Percentiles rank a stretch among this genome's conserved stretches.
Conservation (phyloP, 306 rosid species). For the Boehmeria nivea region DNA sequence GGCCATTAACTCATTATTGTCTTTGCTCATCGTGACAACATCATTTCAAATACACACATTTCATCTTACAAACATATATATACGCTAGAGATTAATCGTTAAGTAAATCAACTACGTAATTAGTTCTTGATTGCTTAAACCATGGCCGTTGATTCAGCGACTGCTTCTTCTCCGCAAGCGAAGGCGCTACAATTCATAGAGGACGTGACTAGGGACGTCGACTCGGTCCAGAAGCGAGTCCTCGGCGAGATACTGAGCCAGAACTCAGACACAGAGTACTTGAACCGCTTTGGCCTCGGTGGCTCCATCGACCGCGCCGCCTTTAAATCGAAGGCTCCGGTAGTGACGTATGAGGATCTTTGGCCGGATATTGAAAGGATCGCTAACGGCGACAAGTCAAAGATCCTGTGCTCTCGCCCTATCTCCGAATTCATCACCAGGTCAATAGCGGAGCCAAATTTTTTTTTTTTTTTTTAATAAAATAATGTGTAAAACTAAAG, state of each 20-base stretch:
- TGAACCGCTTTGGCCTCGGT: constrained; percentile 44
- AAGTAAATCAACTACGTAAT: too few species aligned
- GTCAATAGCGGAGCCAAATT: constrained; percentile 12
- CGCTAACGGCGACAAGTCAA: constrained; percentile 68
- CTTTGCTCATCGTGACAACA: too few species aligned
- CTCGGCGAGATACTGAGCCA: constrained; percentile 49
- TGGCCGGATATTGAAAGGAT: constrained; percentile 68
- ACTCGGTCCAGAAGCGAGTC: constrained; percentile 48
- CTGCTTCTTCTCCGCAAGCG: too few species aligned
- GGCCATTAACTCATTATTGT: too few species aligned
- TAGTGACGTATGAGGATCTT: constrained; percentile 69
- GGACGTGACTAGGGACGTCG: constrained; percentile 63
- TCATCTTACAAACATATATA: too few species aligned
- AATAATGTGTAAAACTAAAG: too few species aligned
- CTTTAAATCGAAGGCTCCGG: constrained; percentile 58
- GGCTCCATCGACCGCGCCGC: constrained; percentile 30
- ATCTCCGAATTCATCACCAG: constrained; percentile 82
- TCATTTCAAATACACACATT: too few species aligned
- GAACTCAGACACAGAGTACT: constrained; percentile 62
- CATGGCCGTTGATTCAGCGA: too few species aligned
- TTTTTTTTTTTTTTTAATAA: too few species aligned
- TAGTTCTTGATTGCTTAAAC: too few species aligned
- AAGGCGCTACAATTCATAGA: constrained; percentile 37
- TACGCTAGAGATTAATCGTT: too few species aligned
- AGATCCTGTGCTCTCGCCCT: constrained; percentile 60